Conservation (phyloP, 2,329 filamentous ascomycete genomes). For the Aspergillus felis region DNA sequence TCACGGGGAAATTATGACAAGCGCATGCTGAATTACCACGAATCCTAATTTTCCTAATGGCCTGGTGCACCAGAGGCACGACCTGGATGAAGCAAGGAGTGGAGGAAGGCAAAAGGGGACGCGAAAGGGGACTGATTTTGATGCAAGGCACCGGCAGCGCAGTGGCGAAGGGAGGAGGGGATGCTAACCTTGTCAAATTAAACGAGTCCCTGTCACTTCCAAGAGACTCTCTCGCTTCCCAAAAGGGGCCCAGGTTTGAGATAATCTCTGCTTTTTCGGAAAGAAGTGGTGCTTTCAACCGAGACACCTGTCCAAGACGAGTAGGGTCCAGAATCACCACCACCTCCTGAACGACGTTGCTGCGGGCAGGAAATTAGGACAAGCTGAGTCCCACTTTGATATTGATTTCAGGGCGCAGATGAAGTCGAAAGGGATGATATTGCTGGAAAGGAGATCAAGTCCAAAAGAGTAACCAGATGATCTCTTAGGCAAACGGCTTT, state of each 20-base stretch:
- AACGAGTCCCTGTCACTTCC: conserved; percentile 3
- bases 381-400: conserved; percentile 10
- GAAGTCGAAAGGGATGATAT: conserved; percentile 1
- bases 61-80: conserved; percentile 23
- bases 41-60: conserved; percentile 23
- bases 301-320: conserved; percentile 24
- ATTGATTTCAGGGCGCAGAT: not conserved
- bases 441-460: conserved; percentile 4
- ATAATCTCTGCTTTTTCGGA: conserved; percentile 11
- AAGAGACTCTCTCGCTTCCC: not conserved
- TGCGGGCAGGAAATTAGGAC: conserved; percentile 9
- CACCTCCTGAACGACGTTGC: conserved; percentile 5
- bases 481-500: conserved; percentile 9
- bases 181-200: conserved; percentile 29
- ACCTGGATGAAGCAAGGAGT: conserved; percentile 31
- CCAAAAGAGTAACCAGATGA: conserved; percentile 6
- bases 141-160: conserved; percentile 33
- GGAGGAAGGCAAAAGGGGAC: conserved; percentile 16
- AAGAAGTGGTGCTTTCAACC: conserved; percentile 19
- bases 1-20: conserved; percentile 22
- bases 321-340: conserved; percentile 12
- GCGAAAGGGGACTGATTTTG: conserved; percentile 26
- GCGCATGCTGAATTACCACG: conserved; percentile 17
- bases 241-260: conserved; percentile 7
- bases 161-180: conserved; percentile 21